Evolutionary conservation across 805 yeast species (phyloP).

Genomic region (Wickerhamomyces bisporus): DNA sequence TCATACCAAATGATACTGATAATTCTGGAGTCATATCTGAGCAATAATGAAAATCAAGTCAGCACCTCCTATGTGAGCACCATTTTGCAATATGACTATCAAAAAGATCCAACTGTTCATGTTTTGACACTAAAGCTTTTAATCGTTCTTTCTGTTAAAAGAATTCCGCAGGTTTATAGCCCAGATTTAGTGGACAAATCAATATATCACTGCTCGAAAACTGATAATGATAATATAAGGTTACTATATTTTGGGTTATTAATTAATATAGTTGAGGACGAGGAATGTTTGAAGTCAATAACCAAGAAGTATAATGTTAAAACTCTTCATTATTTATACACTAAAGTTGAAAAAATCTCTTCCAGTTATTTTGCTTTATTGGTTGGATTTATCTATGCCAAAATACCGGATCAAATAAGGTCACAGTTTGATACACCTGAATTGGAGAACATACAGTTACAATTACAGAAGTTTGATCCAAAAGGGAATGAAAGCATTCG

Average conservation of each 20-base stretch:
- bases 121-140: conserved; percentile 11
- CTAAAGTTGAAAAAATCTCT: conserved; percentile 1
- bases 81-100: neutral
- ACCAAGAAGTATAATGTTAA: neutral
- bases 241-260: conserved; percentile 19
- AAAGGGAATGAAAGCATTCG: conserved; percentile 9
- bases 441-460: conserved; percentile 8
- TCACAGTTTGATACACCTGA: conserved; percentile 13
- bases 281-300: conserved; percentile 1
- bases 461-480: conserved; percentile 14
- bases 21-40: conserved; percentile 9
- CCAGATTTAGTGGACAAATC: neutral
- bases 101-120: neutral
- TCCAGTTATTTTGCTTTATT: conserved; percentile 16
- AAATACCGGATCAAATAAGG: conserved; percentile 1
- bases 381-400: conserved; percentile 12
- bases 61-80: neutral
- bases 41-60: neutral
- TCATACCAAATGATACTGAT: conserved; percentile 12
- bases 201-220: neutral
- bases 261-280: conserved; percentile 16
- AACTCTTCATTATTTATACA: conserved; percentile 9
- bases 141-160: conserved; percentile 14
- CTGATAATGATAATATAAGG: conserved; percentile 9
- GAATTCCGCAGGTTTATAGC: conserved; percentile 1